phyloP scores from a whole-genome alignment of 2,329 filamentous ascomycete species.

The Epichloe bromicola region DNA sequence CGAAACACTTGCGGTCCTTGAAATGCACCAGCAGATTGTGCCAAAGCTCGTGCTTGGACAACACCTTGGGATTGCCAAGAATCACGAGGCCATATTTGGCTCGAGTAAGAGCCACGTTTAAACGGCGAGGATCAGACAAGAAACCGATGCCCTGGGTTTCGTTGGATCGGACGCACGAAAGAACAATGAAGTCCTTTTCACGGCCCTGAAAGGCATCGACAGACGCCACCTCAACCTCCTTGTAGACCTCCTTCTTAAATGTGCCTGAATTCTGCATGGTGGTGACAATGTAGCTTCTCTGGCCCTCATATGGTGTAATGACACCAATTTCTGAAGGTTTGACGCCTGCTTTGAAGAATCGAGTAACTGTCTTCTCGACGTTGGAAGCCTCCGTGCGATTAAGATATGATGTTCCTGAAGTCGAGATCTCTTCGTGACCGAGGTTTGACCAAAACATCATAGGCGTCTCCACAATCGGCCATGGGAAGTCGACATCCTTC shows the following conservation, averaged over 20 bases:
- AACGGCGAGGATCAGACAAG: slow-evolving; percentile 89
- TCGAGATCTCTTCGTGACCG: slow-evolving; percentile 95
- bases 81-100: slow-evolving; percentile 96
- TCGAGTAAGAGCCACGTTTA: slow-evolving; percentile 93
- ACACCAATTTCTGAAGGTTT: slow-evolving; percentile 88
- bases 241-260: slow-evolving; percentile 97
- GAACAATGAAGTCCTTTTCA: slow-evolving; percentile 97
- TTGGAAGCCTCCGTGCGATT: slow-evolving; percentile 96
- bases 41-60: slow-evolving; percentile 97
- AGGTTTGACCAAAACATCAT: slow-evolving; percentile 99
- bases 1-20: slow-evolving; percentile 91
- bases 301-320: slow-evolving; percentile 96
- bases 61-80: slow-evolving; percentile 90
- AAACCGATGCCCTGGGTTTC: slow-evolving; percentile 99
- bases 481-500: slow-evolving; percentile 93
- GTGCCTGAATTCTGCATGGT: slow-evolving; percentile 98
- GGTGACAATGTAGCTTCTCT: slow-evolving; percentile 94
- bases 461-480: slow-evolving; percentile 83
- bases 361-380: slow-evolving; percentile 95
- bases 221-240: slow-evolving; percentile 95
- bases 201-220: slow-evolving; percentile 98
- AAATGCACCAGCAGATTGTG: slow-evolving; percentile 91
- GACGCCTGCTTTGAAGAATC: slow-evolving; percentile 98
- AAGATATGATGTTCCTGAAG: slow-evolving; percentile 92
- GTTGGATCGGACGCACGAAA: slow-evolving; percentile 96